Evolutionary conservation across 192 early-diverging fungal species (phyloP), one percentile per base, ranked within the genome.

Genomic region (Polychytrium aggregatum): DNA sequence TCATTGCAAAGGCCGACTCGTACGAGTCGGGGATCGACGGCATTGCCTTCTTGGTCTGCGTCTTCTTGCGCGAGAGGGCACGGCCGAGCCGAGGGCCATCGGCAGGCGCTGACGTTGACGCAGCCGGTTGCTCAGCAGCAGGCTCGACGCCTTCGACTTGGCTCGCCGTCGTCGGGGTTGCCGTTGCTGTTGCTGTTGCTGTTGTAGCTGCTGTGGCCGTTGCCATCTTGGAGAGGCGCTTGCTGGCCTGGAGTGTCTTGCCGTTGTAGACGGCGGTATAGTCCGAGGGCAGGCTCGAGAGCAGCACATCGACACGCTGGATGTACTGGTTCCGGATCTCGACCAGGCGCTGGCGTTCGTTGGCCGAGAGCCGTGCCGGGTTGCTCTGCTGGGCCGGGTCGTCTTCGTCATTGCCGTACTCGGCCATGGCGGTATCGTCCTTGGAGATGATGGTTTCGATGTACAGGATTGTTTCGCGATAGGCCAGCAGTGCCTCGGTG

Each of bases 301-400:
- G 42, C 14, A 62, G 39, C 25, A 60, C 38, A 31, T 47, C 60
- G n/a, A 60, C 55, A 14, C 60, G 20, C 21, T 60, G 38, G 1
- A 62, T 41, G 37, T 62, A 62, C 13, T 50, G 16, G 36, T 62
- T 53, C 30, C 60, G 46, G 2, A 60, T 6, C 28, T 60, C 56
- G 39, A 62, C 43, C 25, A 62, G 28, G n/a, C 36, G 16, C n/a
- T 45, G 20, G 8, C 41, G 16, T n/a, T n/a, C n/a, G n/a, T n/a
- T n/a, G n/a, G n/a, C n/a, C n/a, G n/a, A n/a, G n/a, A n/a, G n/a
- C n/a, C n/a, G n/a, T n/a, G n/a, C n/a, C n/a, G n/a, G n/a, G n/a
- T n/a, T n/a, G n/a, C n/a, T n/a, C n/a, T n/a, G n/a, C 45, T 35
- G 21, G 7, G 9, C 42, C 22, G 13, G 21, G 11, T 26, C 22